Evolutionary conservation across 1,139 yeast species (phyloP).

Genomic region (Candida gigantensis): DNA sequence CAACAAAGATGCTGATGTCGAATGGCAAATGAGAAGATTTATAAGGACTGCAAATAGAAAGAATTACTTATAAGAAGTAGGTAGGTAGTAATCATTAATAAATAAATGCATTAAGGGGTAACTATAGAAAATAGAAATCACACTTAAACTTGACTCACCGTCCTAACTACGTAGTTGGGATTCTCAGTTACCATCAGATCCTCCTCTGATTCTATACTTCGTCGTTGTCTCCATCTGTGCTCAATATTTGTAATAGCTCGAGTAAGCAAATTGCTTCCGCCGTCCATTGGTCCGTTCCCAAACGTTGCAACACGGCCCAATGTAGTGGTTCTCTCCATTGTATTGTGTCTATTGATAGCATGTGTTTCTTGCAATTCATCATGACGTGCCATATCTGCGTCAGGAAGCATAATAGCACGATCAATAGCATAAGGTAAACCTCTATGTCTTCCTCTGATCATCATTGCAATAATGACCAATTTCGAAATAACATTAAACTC

Average conservation of each 20-base stretch:
- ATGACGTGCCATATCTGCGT: slow-evolving; percentile 63
- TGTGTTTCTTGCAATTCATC: slow-evolving; percentile 69
- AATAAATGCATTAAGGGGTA: not conserved
- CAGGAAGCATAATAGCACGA: slow-evolving; percentile 88
- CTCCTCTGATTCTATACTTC: slow-evolving; percentile 2
- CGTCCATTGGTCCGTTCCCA: slow-evolving; percentile 16
- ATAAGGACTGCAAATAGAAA: slow-evolving; percentile 94
- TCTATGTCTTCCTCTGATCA: slow-evolving; percentile 95
- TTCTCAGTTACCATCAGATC: slow-evolving; percentile 2
- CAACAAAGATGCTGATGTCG: slow-evolving; percentile 96
- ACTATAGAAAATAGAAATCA: not conserved
- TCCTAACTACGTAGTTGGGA: slow-evolving; percentile 14
- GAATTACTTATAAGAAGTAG: slow-evolving; percentile 57
- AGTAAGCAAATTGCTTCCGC: slow-evolving; percentile 15
- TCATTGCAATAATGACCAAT: slow-evolving; percentile 80
- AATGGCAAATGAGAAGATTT: slow-evolving; percentile 92
- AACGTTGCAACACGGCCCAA: slow-evolving; percentile 15
- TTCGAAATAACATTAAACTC: slow-evolving; percentile 76
- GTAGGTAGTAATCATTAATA: not conserved
- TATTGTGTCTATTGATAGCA: slow-evolving; percentile 40
- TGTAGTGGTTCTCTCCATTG: slow-evolving; percentile 28
- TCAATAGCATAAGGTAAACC: slow-evolving; percentile 93
- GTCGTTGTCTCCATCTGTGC: slow-evolving; percentile 9
- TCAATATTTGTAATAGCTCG: slow-evolving; percentile 17
- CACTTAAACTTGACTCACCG: slow-evolving; percentile 12